Evolutionary conservation across 257 asterid genomes (phyloP), one percentile per base, ranked within the genome.

Genomic region (Ehretia macrophylla): DNA sequence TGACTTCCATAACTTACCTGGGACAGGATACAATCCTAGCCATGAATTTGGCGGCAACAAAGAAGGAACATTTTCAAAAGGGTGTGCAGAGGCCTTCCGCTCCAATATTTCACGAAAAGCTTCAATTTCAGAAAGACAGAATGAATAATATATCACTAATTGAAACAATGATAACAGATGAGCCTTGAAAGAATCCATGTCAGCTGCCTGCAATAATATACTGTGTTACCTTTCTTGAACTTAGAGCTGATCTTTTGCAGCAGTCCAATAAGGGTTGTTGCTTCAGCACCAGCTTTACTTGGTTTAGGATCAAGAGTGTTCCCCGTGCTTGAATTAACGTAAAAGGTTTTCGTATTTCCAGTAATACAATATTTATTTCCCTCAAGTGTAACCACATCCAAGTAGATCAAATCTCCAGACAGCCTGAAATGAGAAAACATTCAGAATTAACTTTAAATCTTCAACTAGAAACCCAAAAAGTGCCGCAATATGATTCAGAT

Each of bases 31-130:
- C 53, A 66, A 65, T 63, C 92, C 96, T 60, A 91, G 85, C 98
- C 98, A 91, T 45, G 94, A 71, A 81, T 80, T 88, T 63, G 96
- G 94, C 12, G 92, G 88, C 75, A 91, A 68, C 63, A 83, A 58
- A 57, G 95, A 78, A 71, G 83, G 98, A 45, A 85, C 90, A 71
- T 83, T 91, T 78, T 88, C 98, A 73, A 91, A 88, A 46, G 98
- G 95, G 65, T 91, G 98, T 27, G 96, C 94, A 40, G 92, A 72
- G 67, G 95, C 95, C 87, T 88, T 91, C 61, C 77, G 80, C 72
- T 82, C 95, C 95, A 91, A 76, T 72, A 84, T 82, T 67, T 91
- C 98, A 40, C 90, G 93, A 68, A 91, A 91, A 75, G 93, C 98
- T 91, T 66, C 64, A 74, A 38, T 32, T 22, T 4, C 47, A 35